Conservation (phyloP, 257 asterid genomes). For the Linaria vulgaris region DNA sequence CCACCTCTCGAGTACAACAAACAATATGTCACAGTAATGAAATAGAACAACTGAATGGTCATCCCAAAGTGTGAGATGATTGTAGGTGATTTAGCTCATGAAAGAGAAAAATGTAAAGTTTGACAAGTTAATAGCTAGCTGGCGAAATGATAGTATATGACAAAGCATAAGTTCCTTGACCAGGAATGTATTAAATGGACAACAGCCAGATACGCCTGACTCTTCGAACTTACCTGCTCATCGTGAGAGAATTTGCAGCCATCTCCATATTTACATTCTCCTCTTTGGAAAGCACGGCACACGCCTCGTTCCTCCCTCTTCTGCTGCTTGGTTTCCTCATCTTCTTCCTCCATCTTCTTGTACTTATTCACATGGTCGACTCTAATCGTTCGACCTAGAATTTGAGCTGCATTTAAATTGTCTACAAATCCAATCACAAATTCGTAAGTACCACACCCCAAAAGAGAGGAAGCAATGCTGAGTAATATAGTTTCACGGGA, state of each 20-base stretch:
- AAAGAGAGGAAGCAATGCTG: too few relatives aligned
- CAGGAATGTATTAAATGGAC: constrained; percentile 7
- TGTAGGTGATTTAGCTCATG: too few relatives aligned
- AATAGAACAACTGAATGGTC: neutral
- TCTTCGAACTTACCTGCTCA: constrained; percentile 55
- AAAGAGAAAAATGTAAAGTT: too few relatives aligned
- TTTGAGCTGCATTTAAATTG: constrained; percentile 81
- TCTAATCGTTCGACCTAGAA: constrained; percentile 74
- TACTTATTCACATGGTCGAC: constrained; percentile 85
- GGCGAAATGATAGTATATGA: neutral
- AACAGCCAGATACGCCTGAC: neutral
- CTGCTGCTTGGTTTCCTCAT: constrained; percentile 76
- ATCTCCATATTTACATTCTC: constrained; percentile 82
- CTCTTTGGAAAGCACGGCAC: constrained; percentile 91
- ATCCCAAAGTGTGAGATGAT: too few relatives aligned
- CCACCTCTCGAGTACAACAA: neutral
- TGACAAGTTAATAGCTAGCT: neutral
- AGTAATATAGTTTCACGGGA: neutral
- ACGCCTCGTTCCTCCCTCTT: constrained; percentile 96
- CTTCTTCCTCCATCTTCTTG: constrained; percentile 91
- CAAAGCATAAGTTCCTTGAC: neutral
- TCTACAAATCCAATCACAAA: constrained; percentile 39
- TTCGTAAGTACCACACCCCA: neutral
- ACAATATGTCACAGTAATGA: neutral
- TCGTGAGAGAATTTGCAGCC: constrained; percentile 92